Evolutionary conservation across 208 protist species (phyloP).

Genomic region (Trypanosoma vivax): DNA sequence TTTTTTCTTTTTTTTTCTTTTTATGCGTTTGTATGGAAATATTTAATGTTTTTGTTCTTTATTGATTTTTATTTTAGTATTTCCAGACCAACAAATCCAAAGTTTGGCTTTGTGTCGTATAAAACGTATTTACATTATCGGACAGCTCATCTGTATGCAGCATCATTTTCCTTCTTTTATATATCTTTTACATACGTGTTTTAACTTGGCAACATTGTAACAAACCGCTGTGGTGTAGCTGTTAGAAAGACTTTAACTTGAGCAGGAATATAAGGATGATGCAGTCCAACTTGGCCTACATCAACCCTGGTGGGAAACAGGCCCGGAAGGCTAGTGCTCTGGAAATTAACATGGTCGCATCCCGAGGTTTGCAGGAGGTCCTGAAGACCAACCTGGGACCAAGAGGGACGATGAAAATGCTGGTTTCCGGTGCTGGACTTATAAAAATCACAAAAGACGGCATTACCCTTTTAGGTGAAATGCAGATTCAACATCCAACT

Average conservation of each 20-base stretch:
- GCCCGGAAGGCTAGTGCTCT: conserved; percentile 87
- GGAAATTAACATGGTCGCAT: conserved; percentile 98
- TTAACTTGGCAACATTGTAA: no score
- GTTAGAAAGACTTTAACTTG: no score
- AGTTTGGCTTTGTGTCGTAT: no score
- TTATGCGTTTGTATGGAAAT: conserved; percentile 2
- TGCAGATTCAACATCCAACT: conserved; percentile 99
- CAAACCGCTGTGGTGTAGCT: no score
- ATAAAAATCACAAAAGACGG: conserved; percentile 99
- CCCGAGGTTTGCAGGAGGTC: conserved; percentile 96
- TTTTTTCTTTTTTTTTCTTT: conserved; percentile 4
- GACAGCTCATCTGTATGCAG: no score
- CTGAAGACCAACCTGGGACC: conserved; percentile 99
- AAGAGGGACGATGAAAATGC: conserved; percentile 99
- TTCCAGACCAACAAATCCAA: no score
- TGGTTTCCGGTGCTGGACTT: conserved; percentile 98
- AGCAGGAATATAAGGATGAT: conserved; percentile 16
- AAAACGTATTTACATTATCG: no score
- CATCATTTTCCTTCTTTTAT: no score
- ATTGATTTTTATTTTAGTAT: no score
- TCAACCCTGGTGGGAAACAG: conserved; percentile 86
- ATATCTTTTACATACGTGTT: no score
- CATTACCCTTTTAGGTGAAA: conserved; percentile 98
- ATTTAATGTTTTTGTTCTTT: no score
- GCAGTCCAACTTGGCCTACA: conserved; percentile 79